Evolutionary conservation across 2,329 filamentous ascomycete species (phyloP).

Genomic region (Orbilia javanica): DNA sequence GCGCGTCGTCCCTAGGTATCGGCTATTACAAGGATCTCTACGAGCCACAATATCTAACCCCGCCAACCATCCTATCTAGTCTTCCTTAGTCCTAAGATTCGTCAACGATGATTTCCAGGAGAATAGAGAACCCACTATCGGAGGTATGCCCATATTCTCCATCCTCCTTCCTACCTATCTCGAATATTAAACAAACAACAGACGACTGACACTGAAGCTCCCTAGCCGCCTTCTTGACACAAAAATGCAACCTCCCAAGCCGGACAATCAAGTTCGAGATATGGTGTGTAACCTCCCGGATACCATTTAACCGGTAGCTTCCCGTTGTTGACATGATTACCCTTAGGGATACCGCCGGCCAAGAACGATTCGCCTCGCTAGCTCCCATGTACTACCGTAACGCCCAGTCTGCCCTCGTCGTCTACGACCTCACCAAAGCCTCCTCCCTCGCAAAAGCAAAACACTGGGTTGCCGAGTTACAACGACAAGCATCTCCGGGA

Average conservation of each 20-base stretch:
- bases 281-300: slow-evolving; percentile 68
- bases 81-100: slow-evolving; percentile 95
- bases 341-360: slow-evolving; percentile 85
- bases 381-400: slow-evolving; percentile 99
- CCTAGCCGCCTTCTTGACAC: slow-evolving; percentile 93
- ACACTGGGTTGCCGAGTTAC: slow-evolving; percentile 98
- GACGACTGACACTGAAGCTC: slow-evolving; percentile 51
- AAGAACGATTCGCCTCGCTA: slow-evolving; percentile 95
- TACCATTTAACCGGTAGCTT: background rate
- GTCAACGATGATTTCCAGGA: slow-evolving; percentile 99
- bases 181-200: background rate
- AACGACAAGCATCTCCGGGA: slow-evolving; percentile 93
- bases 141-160: slow-evolving; percentile 73
- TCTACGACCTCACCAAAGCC: slow-evolving; percentile 98
- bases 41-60: slow-evolving; percentile 52
- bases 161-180: background rate
- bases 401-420: slow-evolving; percentile 94
- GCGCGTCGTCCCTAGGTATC: slow-evolving; percentile 25
- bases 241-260: slow-evolving; percentile 96
- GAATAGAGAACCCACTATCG: slow-evolving; percentile 99
- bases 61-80: slow-evolving; percentile 70
- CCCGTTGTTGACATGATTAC: background rate
- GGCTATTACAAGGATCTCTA: slow-evolving; percentile 59
- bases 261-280: slow-evolving; percentile 95
- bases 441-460: slow-evolving; percentile 96